Conservation (phyloP, 495 filamentous ascomycete genomes). For the Annulohypoxylon maeteangense region DNA sequence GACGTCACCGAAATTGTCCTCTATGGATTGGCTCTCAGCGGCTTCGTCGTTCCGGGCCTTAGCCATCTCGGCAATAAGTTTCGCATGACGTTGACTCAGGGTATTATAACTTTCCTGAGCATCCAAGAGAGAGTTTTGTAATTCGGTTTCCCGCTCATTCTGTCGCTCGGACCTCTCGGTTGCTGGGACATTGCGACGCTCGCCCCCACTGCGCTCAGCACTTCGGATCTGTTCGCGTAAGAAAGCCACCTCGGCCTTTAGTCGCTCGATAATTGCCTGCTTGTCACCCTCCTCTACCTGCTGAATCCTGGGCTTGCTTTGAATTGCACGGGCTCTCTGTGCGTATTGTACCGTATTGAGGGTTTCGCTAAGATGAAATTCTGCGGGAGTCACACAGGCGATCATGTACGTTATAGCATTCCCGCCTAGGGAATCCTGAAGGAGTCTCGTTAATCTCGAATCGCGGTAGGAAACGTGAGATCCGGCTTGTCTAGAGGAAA, state of each 20-base stretch:
- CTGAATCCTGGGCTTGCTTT: constrained; percentile 97
- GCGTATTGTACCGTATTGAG: constrained; percentile 98
- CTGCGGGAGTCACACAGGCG: constrained; percentile 95
- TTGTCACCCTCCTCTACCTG: constrained; percentile 95
- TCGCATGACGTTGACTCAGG: constrained; percentile 90
- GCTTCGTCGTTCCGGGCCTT: constrained; percentile 77
- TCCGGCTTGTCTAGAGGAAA: constrained; percentile 87
- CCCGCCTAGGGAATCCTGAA: constrained; percentile 98
- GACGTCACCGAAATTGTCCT: constrained; percentile 73
- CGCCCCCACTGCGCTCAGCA: constrained; percentile 66
- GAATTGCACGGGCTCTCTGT: constrained; percentile 93
- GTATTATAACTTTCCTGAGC: constrained; percentile 94
- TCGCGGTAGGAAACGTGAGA: constrained; percentile 98
- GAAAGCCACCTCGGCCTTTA: constrained; percentile 94
- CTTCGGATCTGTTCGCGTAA: constrained; percentile 91
- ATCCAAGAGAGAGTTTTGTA: constrained; percentile 94
- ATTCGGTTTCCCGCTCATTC: constrained; percentile 85
- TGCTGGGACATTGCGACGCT: constrained; percentile 66
- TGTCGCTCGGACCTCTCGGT: constrained; percentile 82
- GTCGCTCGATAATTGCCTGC: constrained; percentile 90
- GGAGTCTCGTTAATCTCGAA: constrained; percentile 91
- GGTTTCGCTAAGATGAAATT: constrained; percentile 97
- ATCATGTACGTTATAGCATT: constrained; percentile 99
- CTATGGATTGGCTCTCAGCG: constrained; percentile 59
- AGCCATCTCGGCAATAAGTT: constrained; percentile 92